Evolutionary conservation across 1,284 basidiomycete species (phyloP).

Genomic region (Irpex rosettiformis): DNA sequence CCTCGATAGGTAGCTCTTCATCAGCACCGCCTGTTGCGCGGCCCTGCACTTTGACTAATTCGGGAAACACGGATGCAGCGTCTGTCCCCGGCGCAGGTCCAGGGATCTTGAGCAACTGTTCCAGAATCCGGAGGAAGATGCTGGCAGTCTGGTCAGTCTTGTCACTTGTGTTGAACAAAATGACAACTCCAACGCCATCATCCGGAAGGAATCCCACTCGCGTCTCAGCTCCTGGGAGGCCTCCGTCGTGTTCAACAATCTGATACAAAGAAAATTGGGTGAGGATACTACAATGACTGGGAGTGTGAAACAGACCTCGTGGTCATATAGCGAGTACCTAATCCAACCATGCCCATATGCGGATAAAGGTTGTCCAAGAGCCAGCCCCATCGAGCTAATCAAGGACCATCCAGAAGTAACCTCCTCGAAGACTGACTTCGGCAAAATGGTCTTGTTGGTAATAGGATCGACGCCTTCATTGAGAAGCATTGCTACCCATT

Average conservation of each 20-base stretch:
- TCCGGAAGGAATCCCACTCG: conserved; percentile 21
- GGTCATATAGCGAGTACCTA: conserved; percentile 36
- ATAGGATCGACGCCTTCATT: conserved; percentile 39
- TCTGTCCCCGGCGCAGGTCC: background rate
- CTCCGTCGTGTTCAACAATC: conserved; percentile 38
- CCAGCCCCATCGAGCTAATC: background rate
- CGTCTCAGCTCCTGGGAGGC: conserved; percentile 35
- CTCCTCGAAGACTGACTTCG: conserved; percentile 33
- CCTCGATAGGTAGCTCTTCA: background rate
- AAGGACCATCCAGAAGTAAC: conserved; percentile 33
- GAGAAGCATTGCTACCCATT: conserved; percentile 42
- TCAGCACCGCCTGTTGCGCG: background rate
- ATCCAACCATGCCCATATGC: conserved; percentile 43
- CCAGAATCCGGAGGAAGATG: background rate
- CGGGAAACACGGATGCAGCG: too few relatives aligned
- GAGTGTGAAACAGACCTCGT: conserved; percentile 25
- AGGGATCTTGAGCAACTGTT: background rate
- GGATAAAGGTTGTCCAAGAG: conserved; percentile 17
- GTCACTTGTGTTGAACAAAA: conserved; percentile 33
- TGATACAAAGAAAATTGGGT: too few relatives aligned
- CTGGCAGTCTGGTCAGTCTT: background rate
- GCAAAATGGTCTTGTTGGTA: conserved; percentile 38
- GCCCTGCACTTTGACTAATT: too few relatives aligned
- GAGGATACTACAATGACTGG: background rate
- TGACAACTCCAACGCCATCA: conserved; percentile 34